Base-by-base conservation (phyloP, 805 yeast genomes). In the Pichia exigua region DNA sequence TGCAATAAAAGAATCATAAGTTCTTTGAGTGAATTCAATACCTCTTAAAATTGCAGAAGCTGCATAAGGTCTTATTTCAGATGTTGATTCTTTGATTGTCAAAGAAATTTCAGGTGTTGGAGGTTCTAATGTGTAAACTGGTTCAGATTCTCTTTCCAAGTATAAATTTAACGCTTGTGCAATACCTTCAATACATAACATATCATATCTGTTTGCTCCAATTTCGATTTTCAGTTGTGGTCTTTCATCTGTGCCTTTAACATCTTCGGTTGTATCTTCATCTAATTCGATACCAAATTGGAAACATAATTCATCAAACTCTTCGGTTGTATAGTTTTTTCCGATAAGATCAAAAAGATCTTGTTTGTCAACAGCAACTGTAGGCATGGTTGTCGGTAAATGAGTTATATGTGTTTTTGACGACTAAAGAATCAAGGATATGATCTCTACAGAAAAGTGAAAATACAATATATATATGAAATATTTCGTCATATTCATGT, bases 101-200 rank as follows among this genome's bases (percentile, higher is more conserved):
- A 94, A 73, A 41, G 79, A 72, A 53, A 75, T 69, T 54, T 75
- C 73, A 44, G 95, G 89, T 43, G 73, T 75, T 42, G 82, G 77
- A 45, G 83, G 81, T 42, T 76, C 70, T 54, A 87, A 73, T 48
- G 72, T 79, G 75, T 78, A 92, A 30, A 71, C 68, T 48, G 99
- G 97, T 43, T 85, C 74, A 46, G 71, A 65, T 7, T 68, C 61
- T 54, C 79, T 81, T 39, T 95, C 96, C 61, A 92, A 75, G 65
- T 87, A 94, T 67, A 91, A 95, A 64, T 90, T 90, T 65, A 94
- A 75, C 1, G 98, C 92, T 65, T 89, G 95, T 1, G 97, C 90
- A 69, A 94, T 90, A 65, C 99, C 99, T 72, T 94, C 99, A 61
- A 90, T 86, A 75, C 99, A 95, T 59, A 94, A 81, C 91, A 94